phyloP scores from a whole-genome alignment of 1,284 basidiomycete genomes.

The Dichomitus squalens region DNA sequence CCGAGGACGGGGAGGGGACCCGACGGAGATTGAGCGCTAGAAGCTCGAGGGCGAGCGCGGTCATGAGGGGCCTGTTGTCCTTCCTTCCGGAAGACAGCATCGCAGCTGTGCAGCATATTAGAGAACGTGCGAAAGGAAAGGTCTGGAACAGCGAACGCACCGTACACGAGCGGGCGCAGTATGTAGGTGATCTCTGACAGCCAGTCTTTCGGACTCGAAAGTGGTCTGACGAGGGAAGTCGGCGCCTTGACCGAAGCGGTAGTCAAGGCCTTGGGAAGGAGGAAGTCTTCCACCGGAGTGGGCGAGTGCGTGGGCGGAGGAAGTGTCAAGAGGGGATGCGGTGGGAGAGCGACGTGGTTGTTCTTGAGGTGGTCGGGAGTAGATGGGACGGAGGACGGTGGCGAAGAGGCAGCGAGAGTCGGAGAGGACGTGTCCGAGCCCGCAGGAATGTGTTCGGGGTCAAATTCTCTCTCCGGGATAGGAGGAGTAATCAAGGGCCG shows the following conservation, averaged over 20 bases:
- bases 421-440: constrained; percentile 57
- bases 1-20: constrained; percentile 57
- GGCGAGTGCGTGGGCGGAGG: constrained; percentile 53
- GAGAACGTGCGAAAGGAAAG: constrained; percentile 18
- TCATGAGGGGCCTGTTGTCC: constrained; percentile 54
- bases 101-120: constrained; percentile 21
- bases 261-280: constrained; percentile 77
- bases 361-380: constrained; percentile 79
- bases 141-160: constrained; percentile 39
- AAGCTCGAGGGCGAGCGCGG: constrained; percentile 64
- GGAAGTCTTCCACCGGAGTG: constrained; percentile 69
- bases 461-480: constrained; percentile 85
- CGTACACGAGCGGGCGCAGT: constrained; percentile 73
- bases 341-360: constrained; percentile 67
- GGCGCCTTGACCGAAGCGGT: constrained; percentile 71
- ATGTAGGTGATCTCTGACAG: constrained; percentile 67
- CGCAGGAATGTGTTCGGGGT: constrained; percentile 67
- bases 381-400: constrained; percentile 47
- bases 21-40: constrained; percentile 69
- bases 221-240: constrained; percentile 58
- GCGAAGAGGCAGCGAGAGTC: constrained; percentile 59
- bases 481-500: constrained; percentile 76
- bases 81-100: constrained; percentile 37
- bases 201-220: constrained; percentile 72
- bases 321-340: constrained; percentile 57